Conservation (phyloP, 768 basidiomycete species). For the Xerocomellus chrysenteron region DNA sequence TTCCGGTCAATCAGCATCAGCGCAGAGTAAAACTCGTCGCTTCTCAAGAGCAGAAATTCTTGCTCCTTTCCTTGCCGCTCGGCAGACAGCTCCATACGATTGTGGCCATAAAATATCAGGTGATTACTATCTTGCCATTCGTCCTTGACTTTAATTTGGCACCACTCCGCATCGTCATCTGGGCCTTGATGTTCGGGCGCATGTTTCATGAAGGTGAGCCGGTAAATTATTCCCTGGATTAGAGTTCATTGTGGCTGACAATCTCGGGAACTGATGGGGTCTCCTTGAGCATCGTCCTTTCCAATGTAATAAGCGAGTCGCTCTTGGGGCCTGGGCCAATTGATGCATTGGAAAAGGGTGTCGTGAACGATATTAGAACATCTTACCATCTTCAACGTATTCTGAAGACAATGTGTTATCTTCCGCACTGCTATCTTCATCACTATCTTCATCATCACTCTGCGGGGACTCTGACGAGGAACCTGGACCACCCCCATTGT, state of each 20-base stretch:
- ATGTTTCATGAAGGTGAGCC: neutral
- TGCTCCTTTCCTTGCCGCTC: neutral
- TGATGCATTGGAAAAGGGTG: neutral
- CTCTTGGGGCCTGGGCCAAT: neutral
- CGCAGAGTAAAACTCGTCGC: neutral
- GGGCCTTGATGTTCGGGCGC: neutral
- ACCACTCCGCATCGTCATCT: neutral
- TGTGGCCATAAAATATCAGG: neutral
- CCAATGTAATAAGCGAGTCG: neutral
- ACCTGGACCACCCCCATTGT: no score
- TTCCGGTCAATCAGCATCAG: neutral
- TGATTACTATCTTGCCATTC: neutral
- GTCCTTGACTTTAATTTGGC: neutral
- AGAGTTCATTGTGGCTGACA: neutral
- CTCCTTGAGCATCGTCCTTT: neutral
- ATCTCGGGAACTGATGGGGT: neutral
- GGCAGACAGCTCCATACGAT: neutral
- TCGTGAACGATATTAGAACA: neutral
- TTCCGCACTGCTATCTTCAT: no score
- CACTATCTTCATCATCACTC: neutral
- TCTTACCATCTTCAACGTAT: neutral
- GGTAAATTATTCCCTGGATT: neutral
- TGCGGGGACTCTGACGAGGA: neutral
- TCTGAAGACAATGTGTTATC: no score
- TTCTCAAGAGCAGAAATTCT: conserved; percentile 1